phyloP scores from a whole-genome alignment of 1,284 basidiomycete species.

The Heliocybe sulcata region DNA sequence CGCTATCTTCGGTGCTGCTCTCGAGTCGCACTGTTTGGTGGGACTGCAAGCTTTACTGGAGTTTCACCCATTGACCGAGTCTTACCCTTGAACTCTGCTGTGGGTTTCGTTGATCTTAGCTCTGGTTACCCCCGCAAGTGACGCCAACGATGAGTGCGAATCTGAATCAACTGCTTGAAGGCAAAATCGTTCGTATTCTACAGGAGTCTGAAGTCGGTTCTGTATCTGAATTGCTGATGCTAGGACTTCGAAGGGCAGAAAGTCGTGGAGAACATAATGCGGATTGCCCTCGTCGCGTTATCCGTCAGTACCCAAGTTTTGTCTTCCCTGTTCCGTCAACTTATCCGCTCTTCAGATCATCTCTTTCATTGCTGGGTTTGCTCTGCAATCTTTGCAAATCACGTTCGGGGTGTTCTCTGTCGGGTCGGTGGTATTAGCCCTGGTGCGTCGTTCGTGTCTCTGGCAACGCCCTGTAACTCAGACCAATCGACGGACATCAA shows the following conservation, averaged over 20 bases:
- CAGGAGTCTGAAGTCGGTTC: neutral
- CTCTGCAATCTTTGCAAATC: constrained; percentile 48
- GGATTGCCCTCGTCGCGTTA: constrained; percentile 27
- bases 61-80: too few species aligned
- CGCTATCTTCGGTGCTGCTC: too few species aligned
- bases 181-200: neutral
- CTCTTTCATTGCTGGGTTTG: constrained; percentile 58
- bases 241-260: constrained; percentile 71
- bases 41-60: too few species aligned
- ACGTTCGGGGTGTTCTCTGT: constrained; percentile 49
- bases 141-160: neutral
- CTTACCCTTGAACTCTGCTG: too few species aligned
- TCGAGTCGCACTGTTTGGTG: too few species aligned
- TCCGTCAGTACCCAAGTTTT: constrained; percentile 19
- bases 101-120: too few species aligned
- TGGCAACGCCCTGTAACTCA: neutral
- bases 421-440: constrained; percentile 34
- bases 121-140: too few species aligned
- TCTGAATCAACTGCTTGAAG: neutral
- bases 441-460: constrained; percentile 36
- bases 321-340: too few species aligned
- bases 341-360: constrained; percentile 32
- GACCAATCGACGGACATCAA: neutral
- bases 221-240: neutral
- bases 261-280: constrained; percentile 44